A percentile compares a stretch with the other conserved stretches of the same genome.
phyloP scores from a whole-genome alignment of 2,329 filamentous ascomycete genomes.

The Sporothrix inflata region DNA sequence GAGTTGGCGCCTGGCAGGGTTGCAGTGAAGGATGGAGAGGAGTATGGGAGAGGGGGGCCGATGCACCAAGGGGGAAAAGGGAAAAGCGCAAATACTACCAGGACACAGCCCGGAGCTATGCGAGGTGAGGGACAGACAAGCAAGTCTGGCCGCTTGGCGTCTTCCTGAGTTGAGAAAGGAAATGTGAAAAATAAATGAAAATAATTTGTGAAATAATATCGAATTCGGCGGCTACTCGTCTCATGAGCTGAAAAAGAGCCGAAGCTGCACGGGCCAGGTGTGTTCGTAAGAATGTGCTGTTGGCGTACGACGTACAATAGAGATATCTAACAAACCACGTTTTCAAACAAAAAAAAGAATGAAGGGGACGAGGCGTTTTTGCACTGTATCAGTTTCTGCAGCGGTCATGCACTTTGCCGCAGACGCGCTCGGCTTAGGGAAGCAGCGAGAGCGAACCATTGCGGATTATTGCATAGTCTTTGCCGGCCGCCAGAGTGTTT shows the following conservation, averaged over 20 bases:
- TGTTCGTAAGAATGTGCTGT: neutral
- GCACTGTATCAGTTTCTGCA: constrained; percentile 1
- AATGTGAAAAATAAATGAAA: neutral
- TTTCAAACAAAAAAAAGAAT: neutral
- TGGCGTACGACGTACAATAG: neutral
- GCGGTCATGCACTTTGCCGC: constrained; percentile 19
- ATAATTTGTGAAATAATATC: neutral
- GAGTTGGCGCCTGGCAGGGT: constrained; percentile 20
- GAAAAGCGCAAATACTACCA: neutral
- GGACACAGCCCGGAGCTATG: neutral
- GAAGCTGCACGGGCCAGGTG: neutral
- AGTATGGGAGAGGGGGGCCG: neutral
- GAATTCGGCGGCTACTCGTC: neutral
- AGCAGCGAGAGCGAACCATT: neutral
- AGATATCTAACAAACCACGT: neutral
- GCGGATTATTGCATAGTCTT: neutral
- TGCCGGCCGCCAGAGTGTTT: constrained; percentile 9
- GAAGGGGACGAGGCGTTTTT: constrained; percentile 7
- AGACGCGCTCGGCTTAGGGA: neutral
- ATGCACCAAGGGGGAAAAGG: neutral
- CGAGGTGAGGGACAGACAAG: neutral
- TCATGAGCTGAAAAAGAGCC: neutral
- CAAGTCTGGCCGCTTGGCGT: neutral
- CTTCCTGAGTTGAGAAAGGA: neutral
- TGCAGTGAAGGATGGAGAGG: constrained; percentile 1